Conservation (phyloP, 495 filamentous ascomycete genomes). For the Aspergillus asperescens region DNA sequence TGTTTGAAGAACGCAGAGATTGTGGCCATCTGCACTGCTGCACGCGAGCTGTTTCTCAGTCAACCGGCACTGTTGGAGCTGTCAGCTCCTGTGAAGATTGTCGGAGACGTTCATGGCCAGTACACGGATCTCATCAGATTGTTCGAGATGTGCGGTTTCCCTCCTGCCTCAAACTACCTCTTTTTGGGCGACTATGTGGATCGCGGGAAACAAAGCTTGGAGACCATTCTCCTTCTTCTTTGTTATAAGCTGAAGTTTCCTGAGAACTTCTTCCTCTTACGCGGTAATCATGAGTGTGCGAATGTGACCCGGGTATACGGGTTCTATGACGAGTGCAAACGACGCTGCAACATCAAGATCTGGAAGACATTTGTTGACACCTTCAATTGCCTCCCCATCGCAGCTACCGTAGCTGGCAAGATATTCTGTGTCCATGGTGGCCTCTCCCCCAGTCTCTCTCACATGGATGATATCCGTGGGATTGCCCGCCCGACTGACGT, state of each 20-base stretch:
- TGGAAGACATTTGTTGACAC: constrained; percentile 99
- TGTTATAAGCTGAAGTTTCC: constrained; percentile 99
- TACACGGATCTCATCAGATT: constrained; percentile 96
- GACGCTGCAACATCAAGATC: constrained; percentile 94
- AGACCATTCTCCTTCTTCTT: constrained; percentile 90
- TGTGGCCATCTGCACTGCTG: constrained; percentile 79
- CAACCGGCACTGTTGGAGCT: constrained; percentile 92
- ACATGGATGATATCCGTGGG: constrained; percentile 98
- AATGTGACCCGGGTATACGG: constrained; percentile 98
- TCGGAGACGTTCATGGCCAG: constrained; percentile 96
- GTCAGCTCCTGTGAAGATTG: constrained; percentile 96
- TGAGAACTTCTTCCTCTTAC: constrained; percentile 97
- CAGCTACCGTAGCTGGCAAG: constrained; percentile 93
- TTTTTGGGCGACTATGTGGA: constrained; percentile 99
- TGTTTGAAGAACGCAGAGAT: constrained; percentile 98
- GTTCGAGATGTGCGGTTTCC: constrained; percentile 99
- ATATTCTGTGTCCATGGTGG: constrained; percentile 99
- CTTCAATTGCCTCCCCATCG: constrained; percentile 95
- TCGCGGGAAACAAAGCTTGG: constrained; percentile 92
- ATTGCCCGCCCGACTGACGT: constrained; percentile 96
- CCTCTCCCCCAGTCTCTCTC: constrained; percentile 81
- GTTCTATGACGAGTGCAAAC: constrained; percentile 99
- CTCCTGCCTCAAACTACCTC: constrained; percentile 86
- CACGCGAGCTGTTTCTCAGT: constrained; percentile 80
- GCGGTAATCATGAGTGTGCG: constrained; percentile 97